phyloP scores from a whole-genome alignment of 306 rosid genomes.

The Cucurbita moschata region DNA sequence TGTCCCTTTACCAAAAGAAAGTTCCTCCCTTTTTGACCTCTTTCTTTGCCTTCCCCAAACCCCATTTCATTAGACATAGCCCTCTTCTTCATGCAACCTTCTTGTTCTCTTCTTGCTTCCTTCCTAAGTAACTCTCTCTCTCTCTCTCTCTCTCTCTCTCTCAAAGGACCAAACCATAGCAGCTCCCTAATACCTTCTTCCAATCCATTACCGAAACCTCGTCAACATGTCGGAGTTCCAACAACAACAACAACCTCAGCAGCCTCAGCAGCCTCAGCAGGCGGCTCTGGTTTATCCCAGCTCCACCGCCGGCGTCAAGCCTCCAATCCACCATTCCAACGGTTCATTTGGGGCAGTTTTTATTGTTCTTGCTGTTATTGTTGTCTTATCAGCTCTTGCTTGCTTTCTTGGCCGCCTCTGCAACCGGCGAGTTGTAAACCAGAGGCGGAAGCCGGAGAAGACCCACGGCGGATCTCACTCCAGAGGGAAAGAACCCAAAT shows the following conservation, averaged over 20 bases:
- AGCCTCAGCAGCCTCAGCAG: slow-evolving; percentile 30
- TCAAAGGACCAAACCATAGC: slow-evolving; percentile 33
- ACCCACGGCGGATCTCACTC: slow-evolving; percentile 18
- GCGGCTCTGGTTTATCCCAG: slow-evolving; percentile 53
- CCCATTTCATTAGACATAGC: slow-evolving; percentile 16
- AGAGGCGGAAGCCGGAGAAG: slow-evolving; percentile 23
- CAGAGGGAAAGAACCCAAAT: not conserved
- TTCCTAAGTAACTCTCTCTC: slow-evolving; percentile 16
- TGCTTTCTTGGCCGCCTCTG: slow-evolving; percentile 74
- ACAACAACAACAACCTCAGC: slow-evolving; percentile 27
- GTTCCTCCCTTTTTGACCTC: slow-evolving; percentile 17
- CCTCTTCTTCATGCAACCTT: slow-evolving; percentile 15
- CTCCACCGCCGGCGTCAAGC: slow-evolving; percentile 1
- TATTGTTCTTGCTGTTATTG: slow-evolving; percentile 59
- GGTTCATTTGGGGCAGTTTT: slow-evolving; percentile 85
- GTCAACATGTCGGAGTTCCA: slow-evolving; percentile 28
- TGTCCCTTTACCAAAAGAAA: slow-evolving; percentile 53
- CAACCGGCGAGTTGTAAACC: slow-evolving; percentile 22
- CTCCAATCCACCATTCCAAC: slow-evolving; percentile 47
- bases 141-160: slow-evolving; percentile 34
- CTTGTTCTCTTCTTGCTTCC: slow-evolving; percentile 18
- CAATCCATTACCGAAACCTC: not conserved
- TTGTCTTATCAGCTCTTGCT: slow-evolving; percentile 53
- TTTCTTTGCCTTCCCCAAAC: not conserved
- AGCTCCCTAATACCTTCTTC: not conserved